Conservation (phyloP, 345 rosid species). For the Salix arbutifolia region DNA sequence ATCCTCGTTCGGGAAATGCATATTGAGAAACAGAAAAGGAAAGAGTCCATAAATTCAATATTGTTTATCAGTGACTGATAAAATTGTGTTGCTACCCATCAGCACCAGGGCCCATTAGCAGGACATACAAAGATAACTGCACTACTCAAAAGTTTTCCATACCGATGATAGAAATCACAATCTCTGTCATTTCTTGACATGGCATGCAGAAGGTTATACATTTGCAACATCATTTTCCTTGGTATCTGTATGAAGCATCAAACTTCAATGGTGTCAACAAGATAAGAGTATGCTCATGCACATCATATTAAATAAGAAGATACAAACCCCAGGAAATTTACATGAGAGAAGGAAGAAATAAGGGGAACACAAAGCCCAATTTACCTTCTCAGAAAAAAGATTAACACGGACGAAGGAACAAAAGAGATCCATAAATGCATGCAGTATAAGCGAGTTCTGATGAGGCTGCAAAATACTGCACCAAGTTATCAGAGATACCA, state of each 20-base stretch:
- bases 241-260: constrained; percentile 62
- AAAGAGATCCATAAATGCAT: constrained; percentile 97
- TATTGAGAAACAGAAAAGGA: background rate
- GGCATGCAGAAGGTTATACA: constrained; percentile 89
- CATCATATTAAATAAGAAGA: background rate
- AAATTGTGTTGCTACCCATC: background rate
- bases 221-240: constrained; percentile 94
- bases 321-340: background rate
- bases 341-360: background rate
- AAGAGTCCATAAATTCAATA: background rate
- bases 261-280: constrained; percentile 1
- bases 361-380: constrained; percentile 17
- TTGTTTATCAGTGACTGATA: background rate
- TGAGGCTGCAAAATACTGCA: constrained; percentile 91
- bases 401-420: constrained; percentile 92
- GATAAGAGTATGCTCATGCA: background rate
- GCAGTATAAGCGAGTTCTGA: constrained; percentile 95
- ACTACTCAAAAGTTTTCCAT: constrained; percentile 24
- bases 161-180: constrained; percentile 99
- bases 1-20: background rate
- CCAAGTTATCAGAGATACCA: constrained; percentile 57
- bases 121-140: constrained; percentile 2
- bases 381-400: constrained; percentile 94
- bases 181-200: constrained; percentile 89
- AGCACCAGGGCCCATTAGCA: background rate